Conservation (phyloP, 768 basidiomycete species). For the Hygrophorus pudorinus region DNA sequence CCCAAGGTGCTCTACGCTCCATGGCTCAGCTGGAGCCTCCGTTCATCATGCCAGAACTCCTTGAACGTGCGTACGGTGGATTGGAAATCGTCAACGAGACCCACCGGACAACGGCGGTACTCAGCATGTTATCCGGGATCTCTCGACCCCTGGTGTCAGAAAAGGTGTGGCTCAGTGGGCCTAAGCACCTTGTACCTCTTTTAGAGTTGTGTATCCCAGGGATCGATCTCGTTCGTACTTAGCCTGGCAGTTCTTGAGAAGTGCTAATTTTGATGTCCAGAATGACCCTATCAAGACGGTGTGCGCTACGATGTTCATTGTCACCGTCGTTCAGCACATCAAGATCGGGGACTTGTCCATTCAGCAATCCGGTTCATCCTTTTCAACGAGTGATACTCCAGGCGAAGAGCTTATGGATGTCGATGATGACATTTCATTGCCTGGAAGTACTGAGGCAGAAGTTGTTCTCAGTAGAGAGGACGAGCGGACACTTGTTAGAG, state of each 20-base stretch:
- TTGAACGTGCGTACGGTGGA: slow-evolving; percentile 86
- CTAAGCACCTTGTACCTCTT: slow-evolving; percentile 79
- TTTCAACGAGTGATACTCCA: slow-evolving; percentile 44
- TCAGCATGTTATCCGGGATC: slow-evolving; percentile 74
- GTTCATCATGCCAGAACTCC: slow-evolving; percentile 80
- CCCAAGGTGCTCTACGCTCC: slow-evolving; percentile 69
- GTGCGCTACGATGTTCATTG: slow-evolving; percentile 72
- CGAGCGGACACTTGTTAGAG: slow-evolving; percentile 62
- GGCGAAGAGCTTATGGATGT: slow-evolving; percentile 46
- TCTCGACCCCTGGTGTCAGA: slow-evolving; percentile 70
- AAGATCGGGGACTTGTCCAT: slow-evolving; percentile 70
- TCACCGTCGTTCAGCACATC: slow-evolving; percentile 61
- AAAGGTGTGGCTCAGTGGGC: slow-evolving; percentile 73
- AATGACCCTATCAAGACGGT: slow-evolving; percentile 77
- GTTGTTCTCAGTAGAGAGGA: slow-evolving; percentile 48
- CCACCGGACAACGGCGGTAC: slow-evolving; percentile 84
- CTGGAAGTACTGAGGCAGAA: slow-evolving; percentile 38
- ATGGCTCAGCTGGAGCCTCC: slow-evolving; percentile 75
- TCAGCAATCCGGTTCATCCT: slow-evolving; percentile 43
- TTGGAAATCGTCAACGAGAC: slow-evolving; percentile 95
- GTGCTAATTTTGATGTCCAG: slow-evolving; percentile 23
- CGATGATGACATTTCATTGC: slow-evolving; percentile 37
- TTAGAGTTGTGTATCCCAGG: slow-evolving; percentile 87
- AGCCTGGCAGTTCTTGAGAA: background rate
- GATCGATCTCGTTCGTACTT: slow-evolving; percentile 64